Evolutionary conservation across 306 rosid species (phyloP), one percentile per base, ranked within the genome.

Genomic region (Quercus engelmannii): DNA sequence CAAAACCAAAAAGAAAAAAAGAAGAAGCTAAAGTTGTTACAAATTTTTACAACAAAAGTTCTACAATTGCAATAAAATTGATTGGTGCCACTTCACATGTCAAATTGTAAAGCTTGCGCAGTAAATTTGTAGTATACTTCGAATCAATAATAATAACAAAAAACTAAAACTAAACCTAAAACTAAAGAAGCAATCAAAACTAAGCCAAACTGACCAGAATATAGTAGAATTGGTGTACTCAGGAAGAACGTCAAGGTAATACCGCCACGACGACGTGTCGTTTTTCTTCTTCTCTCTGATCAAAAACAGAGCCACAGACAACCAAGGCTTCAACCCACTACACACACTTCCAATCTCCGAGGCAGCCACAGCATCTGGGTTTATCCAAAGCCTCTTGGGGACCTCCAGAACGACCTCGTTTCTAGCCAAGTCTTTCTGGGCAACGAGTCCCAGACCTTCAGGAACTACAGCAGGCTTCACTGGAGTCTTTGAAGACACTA

Each of bases 361-460:
- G 59, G 89, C 90, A 5, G 92, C 89, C 19, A 95, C 98, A 4
- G 97, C 91, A 78, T 92, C 99, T 2, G 98, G 99, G 83, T 92
- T 92, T 28, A 95, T 92, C 99, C 99, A 95, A 0, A 95, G 76
- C 79, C 97, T 89, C 87, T 90, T 92, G 1, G 99, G 99, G 0
- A 95, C 94, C 92, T 95, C 94, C 86, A 95, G 79, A 76, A 95
- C 93, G 55, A 92, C 98, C 76, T 92, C 93, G 84, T 92, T 92
- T 75, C 91, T 79, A 5, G 89, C 74, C 13, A 95, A 86, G 78
- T 95, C 91, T 58, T 77, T 86, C 78, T 75, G 82, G 3, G 99
- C 93, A 30, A 90, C 83, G 5, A 95, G 81, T 5, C 98, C 99
- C 18, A 95, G 69, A 55, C 98, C 99, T 85, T 95, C 96, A 59